phyloP scores from a whole-genome alignment of 179 eudicot genomes.

The Silene coronaria region DNA sequence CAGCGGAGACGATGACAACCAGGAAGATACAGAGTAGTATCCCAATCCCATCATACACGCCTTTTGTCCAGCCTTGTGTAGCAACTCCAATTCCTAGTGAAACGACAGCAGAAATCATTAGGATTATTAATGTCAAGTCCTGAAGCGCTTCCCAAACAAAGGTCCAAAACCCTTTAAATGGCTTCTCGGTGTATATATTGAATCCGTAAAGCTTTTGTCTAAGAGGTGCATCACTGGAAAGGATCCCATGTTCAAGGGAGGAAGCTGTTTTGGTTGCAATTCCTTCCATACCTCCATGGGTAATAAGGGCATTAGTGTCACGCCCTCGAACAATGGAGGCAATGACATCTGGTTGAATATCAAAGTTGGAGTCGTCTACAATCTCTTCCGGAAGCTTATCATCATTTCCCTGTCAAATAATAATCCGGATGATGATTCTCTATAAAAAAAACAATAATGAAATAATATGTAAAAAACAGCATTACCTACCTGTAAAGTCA shows the following conservation, averaged over 20 bases:
- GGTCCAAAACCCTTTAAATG: constrained; percentile 66
- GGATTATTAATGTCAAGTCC: constrained; percentile 78
- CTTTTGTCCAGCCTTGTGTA: constrained; percentile 78
- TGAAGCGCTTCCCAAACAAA: constrained; percentile 94
- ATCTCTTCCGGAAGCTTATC: constrained; percentile 32
- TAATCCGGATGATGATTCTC: background rate
- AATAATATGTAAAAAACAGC: background rate
- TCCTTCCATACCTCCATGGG: constrained; percentile 50
- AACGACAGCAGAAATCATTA: constrained; percentile 82
- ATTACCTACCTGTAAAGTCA: constrained; percentile 15
- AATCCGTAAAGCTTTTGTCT: constrained; percentile 62
- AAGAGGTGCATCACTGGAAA: constrained; percentile 36
- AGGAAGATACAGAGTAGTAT: constrained; percentile 66
- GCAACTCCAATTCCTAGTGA: constrained; percentile 78
- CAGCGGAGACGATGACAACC: constrained; percentile 76
- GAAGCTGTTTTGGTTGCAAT: constrained; percentile 52
- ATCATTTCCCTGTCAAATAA: constrained; percentile 83
- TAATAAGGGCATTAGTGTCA: constrained; percentile 39
- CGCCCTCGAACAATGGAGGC: constrained; percentile 57
- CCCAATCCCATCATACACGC: constrained; percentile 77
- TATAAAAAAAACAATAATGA: background rate
- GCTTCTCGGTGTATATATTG: constrained; percentile 69
- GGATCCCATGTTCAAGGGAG: constrained; percentile 52
- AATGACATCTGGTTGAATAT: constrained; percentile 59
- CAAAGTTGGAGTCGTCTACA: constrained; percentile 48